phyloP scores from a whole-genome alignment of 768 basidiomycete genomes.

The Flagelloscypha sp. region DNA sequence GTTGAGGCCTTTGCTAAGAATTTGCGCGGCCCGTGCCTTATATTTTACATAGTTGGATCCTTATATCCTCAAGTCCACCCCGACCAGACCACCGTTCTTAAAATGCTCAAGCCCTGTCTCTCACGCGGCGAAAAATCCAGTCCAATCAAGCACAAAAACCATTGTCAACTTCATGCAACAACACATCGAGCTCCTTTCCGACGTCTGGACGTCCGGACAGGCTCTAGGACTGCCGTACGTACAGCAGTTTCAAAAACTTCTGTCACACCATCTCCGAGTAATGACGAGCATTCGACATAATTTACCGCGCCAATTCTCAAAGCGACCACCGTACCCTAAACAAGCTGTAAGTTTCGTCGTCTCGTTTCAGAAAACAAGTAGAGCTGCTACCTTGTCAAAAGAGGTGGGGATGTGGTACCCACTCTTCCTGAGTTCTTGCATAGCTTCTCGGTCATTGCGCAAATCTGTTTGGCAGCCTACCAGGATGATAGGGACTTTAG shows the following conservation, averaged over 20 bases:
- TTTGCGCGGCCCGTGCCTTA: too few relatives aligned
- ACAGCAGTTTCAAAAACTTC: slow-evolving; percentile 99
- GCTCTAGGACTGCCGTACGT: slow-evolving; percentile 65
- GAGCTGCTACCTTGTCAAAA: slow-evolving; percentile 1
- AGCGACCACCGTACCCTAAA: slow-evolving; percentile 83
- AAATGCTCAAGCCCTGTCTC: too few relatives aligned
- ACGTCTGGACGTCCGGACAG: too few relatives aligned
- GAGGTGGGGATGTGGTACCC: slow-evolving; percentile 1
- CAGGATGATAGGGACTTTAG: slow-evolving; percentile 84
- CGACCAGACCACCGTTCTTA: too few relatives aligned
- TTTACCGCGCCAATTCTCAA: slow-evolving; percentile 94
- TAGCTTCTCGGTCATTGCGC: slow-evolving; percentile 88
- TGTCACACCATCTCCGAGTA: slow-evolving; percentile 98
- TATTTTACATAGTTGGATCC: too few relatives aligned
- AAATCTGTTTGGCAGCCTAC: slow-evolving; percentile 97
- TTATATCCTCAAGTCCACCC: too few relatives aligned
- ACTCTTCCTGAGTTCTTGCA: slow-evolving; percentile 84
- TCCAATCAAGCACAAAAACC: too few relatives aligned
- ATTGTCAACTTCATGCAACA: too few relatives aligned
- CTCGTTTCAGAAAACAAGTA: slow-evolving; percentile 40
- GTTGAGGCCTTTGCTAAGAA: too few relatives aligned
- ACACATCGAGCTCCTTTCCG: too few relatives aligned
- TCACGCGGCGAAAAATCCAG: too few relatives aligned
- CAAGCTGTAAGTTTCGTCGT: slow-evolving; percentile 90
- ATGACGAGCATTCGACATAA: slow-evolving; percentile 90